Evolutionary conservation across 1,284 basidiomycete genomes (phyloP).

Genomic region (Melampsora abietis-canadensis): DNA sequence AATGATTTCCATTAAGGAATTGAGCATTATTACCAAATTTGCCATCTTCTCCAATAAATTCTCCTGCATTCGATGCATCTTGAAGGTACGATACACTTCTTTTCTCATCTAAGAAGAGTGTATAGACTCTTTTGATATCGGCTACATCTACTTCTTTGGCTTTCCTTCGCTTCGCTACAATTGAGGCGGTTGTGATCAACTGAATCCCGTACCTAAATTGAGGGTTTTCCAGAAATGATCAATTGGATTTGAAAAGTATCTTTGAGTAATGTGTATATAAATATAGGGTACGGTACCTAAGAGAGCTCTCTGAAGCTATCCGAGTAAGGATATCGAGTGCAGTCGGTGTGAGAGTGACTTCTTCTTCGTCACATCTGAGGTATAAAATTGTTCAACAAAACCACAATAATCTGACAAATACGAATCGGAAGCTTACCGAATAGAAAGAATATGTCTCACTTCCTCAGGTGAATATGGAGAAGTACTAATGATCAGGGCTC

Average conservation of each 20-base stretch:
- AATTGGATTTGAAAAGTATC: too few relatives aligned
- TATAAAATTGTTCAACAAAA: neutral
- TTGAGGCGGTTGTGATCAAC: conserved; percentile 81
- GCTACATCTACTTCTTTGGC: conserved; percentile 69
- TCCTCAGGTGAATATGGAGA: conserved; percentile 81
- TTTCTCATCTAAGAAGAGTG: conserved; percentile 84
- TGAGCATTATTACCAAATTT: conserved; percentile 7
- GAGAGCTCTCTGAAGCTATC: conserved; percentile 73
- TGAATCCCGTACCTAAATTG: conserved; percentile 82
- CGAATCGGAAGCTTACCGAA: conserved; percentile 61
- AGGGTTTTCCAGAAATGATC: too few relatives aligned
- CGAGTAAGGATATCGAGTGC: conserved; percentile 74
- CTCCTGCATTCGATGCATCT: conserved; percentile 53
- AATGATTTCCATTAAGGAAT: neutral
- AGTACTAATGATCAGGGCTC: conserved; percentile 91
- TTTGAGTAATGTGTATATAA: neutral
- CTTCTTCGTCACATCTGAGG: conserved; percentile 87
- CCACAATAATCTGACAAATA: conserved; percentile 36
- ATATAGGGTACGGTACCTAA: conserved; percentile 35
- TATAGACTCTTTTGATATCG: conserved; percentile 76
- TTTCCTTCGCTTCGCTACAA: conserved; percentile 77
- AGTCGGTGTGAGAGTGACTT: conserved; percentile 75
- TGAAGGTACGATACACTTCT: conserved; percentile 84
- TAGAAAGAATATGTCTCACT: conserved; percentile 84
- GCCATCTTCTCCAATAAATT: conserved; percentile 42